phyloP scores from a whole-genome alignment of 371 early-diverging fungal species.

The Thermomucor indicae-seudaticae region DNA sequence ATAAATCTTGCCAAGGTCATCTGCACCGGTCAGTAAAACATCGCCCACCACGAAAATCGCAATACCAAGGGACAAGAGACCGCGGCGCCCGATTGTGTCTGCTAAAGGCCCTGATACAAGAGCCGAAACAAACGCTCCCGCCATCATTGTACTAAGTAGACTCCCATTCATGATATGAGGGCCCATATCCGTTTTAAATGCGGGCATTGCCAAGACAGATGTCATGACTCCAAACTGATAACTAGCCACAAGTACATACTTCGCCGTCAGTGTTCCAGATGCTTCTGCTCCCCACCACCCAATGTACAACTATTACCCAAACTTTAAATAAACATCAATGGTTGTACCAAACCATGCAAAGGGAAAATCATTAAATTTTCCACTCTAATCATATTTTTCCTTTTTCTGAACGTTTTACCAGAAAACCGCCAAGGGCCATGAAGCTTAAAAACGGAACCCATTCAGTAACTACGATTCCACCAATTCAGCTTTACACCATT shows the following conservation, averaged over 20 bases:
- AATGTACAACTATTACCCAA: not conserved
- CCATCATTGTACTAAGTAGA: slow-evolving; percentile 65
- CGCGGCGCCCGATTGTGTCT: slow-evolving; percentile 74
- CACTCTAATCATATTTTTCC: not conserved
- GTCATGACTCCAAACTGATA: slow-evolving; percentile 48
- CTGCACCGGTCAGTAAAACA: slow-evolving; percentile 64
- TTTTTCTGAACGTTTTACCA: slow-evolving; percentile 3
- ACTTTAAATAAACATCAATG: not conserved
- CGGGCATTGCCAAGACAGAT: slow-evolving; percentile 38
- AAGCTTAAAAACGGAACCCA: slow-evolving; percentile 3
- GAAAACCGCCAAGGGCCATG: slow-evolving; percentile 15
- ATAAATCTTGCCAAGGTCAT: slow-evolving; percentile 51
- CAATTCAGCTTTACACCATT: not conserved
- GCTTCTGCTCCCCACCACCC: not conserved
- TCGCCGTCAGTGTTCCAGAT: not conserved
- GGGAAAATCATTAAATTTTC: not conserved
- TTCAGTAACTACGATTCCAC: not conserved
- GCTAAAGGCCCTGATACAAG: slow-evolving; percentile 62
- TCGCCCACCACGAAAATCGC: slow-evolving; percentile 71
- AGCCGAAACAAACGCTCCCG: slow-evolving; percentile 66
- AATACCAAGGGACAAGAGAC: slow-evolving; percentile 68
- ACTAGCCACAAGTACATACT: slow-evolving; percentile 11
- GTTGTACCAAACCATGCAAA: not conserved
- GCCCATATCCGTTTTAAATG: slow-evolving; percentile 31
- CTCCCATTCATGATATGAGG: slow-evolving; percentile 33